These are phyloP conservation scores for Sporothrix variecibatus DNA, from an alignment of 2,329 filamentous ascomycete genomes.

Conservation along the genomic window DNA sequence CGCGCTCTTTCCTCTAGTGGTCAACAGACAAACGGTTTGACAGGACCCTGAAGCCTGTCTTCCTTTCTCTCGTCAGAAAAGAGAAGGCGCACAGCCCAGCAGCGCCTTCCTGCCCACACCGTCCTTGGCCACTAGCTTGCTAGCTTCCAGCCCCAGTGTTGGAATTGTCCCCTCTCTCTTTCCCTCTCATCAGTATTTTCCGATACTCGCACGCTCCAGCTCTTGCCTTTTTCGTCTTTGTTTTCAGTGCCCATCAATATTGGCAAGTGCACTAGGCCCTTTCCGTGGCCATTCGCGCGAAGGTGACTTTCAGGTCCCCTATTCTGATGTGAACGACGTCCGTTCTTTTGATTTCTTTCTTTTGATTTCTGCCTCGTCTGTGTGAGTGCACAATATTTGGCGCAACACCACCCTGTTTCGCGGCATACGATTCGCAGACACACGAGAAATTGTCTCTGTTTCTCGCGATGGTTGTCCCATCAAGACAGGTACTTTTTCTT, in stretches of 20 bases:
- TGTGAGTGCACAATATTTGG: neutral
- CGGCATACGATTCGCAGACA: neutral
- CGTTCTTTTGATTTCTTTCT: neutral
- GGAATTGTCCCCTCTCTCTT: neutral
- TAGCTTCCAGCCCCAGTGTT: neutral
- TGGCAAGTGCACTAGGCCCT: conserved; percentile 11
- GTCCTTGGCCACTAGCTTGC: neutral
- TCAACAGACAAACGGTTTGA: neutral
- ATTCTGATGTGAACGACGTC: neutral
- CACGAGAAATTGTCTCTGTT: neutral
- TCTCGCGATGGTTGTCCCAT: neutral
- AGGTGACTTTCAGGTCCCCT: neutral
- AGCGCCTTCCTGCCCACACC: neutral
- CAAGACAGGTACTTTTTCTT: neutral
- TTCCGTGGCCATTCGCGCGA: neutral
- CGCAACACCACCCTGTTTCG: neutral
- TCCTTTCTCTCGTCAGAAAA: neutral
- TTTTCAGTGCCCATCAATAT: conserved; percentile 1
- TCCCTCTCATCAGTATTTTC: neutral
- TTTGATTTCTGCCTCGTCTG: neutral
- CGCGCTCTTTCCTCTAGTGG: neutral
- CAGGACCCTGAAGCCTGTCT: neutral
- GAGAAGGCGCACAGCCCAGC: conserved; percentile 1
- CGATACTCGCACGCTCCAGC: neutral
- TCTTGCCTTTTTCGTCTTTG: conserved; percentile 10